Conservation (phyloP, 23 red algal species). For the Gracilaria caudata region DNA sequence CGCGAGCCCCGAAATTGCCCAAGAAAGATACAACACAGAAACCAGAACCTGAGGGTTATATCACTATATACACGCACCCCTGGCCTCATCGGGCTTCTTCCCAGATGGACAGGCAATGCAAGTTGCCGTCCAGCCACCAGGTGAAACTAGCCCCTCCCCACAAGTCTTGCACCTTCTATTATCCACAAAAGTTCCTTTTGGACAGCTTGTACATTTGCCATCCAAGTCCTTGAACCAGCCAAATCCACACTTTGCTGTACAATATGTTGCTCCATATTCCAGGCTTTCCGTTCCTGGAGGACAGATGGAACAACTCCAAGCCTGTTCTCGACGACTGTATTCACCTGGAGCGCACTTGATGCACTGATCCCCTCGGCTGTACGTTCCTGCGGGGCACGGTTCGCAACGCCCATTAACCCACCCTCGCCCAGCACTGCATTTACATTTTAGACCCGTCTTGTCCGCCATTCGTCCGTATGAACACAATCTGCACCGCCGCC, state of each 20-base stretch:
- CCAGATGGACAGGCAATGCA: conserved; percentile 20
- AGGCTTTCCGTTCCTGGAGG: conserved; percentile 19
- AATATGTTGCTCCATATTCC: neutral
- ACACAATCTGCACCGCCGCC: conserved; percentile 9
- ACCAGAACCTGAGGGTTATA: neutral
- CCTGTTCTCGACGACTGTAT: neutral
- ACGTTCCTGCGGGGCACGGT: conserved; percentile 14
- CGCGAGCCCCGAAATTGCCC: neutral
- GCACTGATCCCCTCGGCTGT: conserved; percentile 13
- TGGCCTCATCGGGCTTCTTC: neutral
- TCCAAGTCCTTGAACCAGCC: conserved; percentile 23
- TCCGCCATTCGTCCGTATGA: conserved; percentile 20
- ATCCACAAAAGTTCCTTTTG: conserved; percentile 9
- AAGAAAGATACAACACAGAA: neutral
- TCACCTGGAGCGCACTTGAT: conserved; percentile 17
- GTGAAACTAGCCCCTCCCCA: neutral
- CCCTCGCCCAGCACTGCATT: conserved; percentile 18
- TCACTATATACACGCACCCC: conserved; percentile 12
- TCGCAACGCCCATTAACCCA: conserved; percentile 8
- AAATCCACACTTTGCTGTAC: conserved; percentile 29
- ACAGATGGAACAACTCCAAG: conserved; percentile 5
- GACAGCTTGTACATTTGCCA: conserved; percentile 20
- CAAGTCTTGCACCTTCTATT: conserved; percentile 13
- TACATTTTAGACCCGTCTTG: conserved; percentile 11
- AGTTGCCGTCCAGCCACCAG: conserved; percentile 14